phyloP scores from a whole-genome alignment of 306 rosid species.

The Trichosanthes truncata region DNA sequence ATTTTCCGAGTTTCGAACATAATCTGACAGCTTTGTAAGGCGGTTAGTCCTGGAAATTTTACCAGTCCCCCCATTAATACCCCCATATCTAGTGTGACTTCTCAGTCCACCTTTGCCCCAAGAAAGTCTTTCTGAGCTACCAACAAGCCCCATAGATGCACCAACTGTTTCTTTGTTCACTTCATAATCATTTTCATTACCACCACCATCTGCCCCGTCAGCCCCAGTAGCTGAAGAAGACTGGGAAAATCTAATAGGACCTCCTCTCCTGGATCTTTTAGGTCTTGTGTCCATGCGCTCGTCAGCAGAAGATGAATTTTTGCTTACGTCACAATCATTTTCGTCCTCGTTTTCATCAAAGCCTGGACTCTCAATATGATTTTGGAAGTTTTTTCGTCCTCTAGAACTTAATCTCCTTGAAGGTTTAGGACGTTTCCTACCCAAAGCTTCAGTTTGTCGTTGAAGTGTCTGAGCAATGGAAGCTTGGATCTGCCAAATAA shows the following conservation, averaged over 20 bases:
- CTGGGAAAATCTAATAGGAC: conserved; percentile 44
- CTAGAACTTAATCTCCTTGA: conserved; percentile 43
- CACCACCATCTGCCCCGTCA: conserved; percentile 39
- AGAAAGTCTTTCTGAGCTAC: conserved; percentile 52
- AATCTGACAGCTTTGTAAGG: conserved; percentile 40
- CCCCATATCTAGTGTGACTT: conserved; percentile 51
- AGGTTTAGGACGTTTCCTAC: conserved; percentile 45
- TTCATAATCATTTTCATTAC: conserved; percentile 46
- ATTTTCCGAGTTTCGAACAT: conserved; percentile 32
- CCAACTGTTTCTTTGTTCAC: conserved; percentile 33
- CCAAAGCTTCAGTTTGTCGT: conserved; percentile 53
- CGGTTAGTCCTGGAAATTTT: conserved; percentile 45
- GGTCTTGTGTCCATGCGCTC: conserved; percentile 44
- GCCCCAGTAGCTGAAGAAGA: conserved; percentile 30
- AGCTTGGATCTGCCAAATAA: conserved; percentile 53
- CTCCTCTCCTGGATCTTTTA: conserved; percentile 38
- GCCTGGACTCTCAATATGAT: conserved; percentile 27
- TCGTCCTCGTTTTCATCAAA: conserved; percentile 51
- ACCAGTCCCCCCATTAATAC: conserved; percentile 33
- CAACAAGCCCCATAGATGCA: conserved; percentile 35
- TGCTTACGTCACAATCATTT: conserved; percentile 44
- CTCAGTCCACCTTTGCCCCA: conserved; percentile 71
- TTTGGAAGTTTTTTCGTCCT: conserved; percentile 38
- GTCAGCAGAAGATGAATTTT: conserved; percentile 48
- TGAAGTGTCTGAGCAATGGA: conserved; percentile 53